These are phyloP conservation scores for Penicillium argentinense DNA, from an alignment of 495 filamentous ascomycete genomes.

Conservation along the genomic window DNA sequence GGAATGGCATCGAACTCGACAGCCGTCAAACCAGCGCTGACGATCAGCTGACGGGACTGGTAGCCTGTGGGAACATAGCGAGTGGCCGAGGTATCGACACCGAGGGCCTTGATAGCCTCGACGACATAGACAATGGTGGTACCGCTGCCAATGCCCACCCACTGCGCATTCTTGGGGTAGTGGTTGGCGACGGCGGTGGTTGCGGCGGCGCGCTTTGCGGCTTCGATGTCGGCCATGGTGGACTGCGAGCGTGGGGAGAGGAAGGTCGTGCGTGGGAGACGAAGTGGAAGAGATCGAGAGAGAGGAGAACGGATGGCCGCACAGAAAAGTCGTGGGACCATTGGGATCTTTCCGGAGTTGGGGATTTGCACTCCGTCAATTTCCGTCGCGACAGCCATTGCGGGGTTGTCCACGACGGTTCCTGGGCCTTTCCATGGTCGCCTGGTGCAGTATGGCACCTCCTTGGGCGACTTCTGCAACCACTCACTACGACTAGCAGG, in stretches of 20 bases:
- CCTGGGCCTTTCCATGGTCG: too few relatives aligned
- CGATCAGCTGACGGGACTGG: conserved; percentile 81
- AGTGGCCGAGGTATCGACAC: conserved; percentile 59
- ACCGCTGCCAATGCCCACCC: conserved; percentile 91
- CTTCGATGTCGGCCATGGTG: conserved; percentile 61
- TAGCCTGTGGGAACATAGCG: conserved; percentile 89
- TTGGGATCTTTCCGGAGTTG: neutral
- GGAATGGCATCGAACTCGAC: conserved; percentile 74
- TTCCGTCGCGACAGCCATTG: neutral
- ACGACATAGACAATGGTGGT: conserved; percentile 95
- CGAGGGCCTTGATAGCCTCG: conserved; percentile 80
- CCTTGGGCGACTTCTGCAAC: too few relatives aligned
- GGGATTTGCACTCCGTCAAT: neutral
- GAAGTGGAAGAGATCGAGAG: conserved; percentile 9
- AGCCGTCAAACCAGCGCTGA: conserved; percentile 70
- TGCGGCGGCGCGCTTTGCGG: conserved; percentile 81
- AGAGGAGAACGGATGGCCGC: conserved; percentile 9
- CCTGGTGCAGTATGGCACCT: too few relatives aligned
- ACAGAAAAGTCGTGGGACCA: conserved; percentile 4
- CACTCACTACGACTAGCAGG: too few relatives aligned
- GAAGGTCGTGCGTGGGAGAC: conserved; percentile 12
- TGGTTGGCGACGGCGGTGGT: conserved; percentile 80
- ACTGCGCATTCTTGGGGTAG: conserved; percentile 68
- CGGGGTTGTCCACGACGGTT: neutral
- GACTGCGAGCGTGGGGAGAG: conserved; percentile 22